A percentile compares a stretch with the other conserved stretches of the same genome.
These are phyloP conservation scores for Eucalyptus marginata DNA, from an alignment of 345 rosid genomes.

Conservation along the genomic window DNA sequence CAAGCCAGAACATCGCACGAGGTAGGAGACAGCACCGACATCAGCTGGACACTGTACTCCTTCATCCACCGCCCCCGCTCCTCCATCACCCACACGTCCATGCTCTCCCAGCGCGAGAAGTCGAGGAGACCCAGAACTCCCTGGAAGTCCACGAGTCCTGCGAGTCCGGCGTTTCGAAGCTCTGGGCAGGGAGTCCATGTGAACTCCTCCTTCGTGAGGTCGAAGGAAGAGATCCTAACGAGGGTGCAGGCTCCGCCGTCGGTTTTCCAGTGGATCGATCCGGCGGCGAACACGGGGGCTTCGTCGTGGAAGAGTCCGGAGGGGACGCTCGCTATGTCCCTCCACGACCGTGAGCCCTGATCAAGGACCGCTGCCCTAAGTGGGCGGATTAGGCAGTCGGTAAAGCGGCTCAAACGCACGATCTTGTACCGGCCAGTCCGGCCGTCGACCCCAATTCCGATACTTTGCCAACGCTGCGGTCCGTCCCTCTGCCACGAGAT, in stretches of 20 bases:
- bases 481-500: background rate
- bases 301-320: background rate
- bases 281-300: background rate
- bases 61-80: background rate
- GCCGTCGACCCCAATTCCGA: background rate
- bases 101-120: background rate
- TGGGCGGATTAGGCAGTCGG: background rate
- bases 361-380: background rate
- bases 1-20: background rate
- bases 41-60: background rate
- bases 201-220: background rate
- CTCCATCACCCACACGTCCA: background rate
- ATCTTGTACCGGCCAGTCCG: background rate
- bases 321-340: background rate
- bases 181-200: too few relatives aligned
- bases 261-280: background rate
- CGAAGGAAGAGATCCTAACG: background rate
- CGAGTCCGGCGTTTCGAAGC: background rate
- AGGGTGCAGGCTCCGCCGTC: background rate
- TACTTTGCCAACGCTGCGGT: background rate
- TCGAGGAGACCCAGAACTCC: background rate
- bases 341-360: background rate
- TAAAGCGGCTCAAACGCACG: background rate
- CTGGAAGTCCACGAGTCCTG: background rate
- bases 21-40: background rate